phyloP scores from a whole-genome alignment of 306 rosid genomes.

The Macrotyloma uniflorum region DNA sequence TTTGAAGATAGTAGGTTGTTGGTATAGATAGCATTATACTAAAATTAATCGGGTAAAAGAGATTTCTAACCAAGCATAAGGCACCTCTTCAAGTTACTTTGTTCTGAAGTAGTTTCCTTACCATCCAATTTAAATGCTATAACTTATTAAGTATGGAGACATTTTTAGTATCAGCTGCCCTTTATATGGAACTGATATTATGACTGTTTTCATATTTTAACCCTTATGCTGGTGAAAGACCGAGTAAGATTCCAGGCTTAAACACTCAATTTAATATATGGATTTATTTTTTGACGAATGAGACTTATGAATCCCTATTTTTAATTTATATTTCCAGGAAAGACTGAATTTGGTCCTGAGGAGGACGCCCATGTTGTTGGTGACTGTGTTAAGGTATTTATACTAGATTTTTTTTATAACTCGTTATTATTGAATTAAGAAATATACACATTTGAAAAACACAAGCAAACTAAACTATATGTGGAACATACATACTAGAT shows the following conservation, averaged over 20 bases:
- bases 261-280: slow-evolving; percentile 3
- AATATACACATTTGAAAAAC: background rate
- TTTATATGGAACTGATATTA: background rate
- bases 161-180: background rate
- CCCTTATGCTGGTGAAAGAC: background rate
- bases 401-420: slow-evolving; percentile 7
- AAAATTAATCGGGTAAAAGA: too few relatives aligned
- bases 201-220: slow-evolving; percentile 8
- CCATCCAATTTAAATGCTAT: background rate
- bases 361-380: slow-evolving; percentile 99
- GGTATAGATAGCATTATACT: background rate
- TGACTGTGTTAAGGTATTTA: slow-evolving; percentile 92
- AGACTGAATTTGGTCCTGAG: slow-evolving; percentile 78
- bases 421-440: background rate
- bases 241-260: slow-evolving; percentile 1
- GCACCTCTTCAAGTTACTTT: slow-evolving; percentile 1
- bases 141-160: background rate
- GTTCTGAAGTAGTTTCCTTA: background rate
- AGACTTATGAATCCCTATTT: slow-evolving; percentile 31
- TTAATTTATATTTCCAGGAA: slow-evolving; percentile 59
- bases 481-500: slow-evolving; percentile 5
- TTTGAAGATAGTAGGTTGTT: background rate
- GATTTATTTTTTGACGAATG: slow-evolving; percentile 8
- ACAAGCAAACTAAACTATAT: background rate
- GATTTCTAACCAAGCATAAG: background rate